A percentile compares a stretch with the other conserved stretches of the same genome.
Evolutionary conservation across 2,329 filamentous ascomycete species (phyloP).

Genomic region (Venturiaceae sp.): DNA sequence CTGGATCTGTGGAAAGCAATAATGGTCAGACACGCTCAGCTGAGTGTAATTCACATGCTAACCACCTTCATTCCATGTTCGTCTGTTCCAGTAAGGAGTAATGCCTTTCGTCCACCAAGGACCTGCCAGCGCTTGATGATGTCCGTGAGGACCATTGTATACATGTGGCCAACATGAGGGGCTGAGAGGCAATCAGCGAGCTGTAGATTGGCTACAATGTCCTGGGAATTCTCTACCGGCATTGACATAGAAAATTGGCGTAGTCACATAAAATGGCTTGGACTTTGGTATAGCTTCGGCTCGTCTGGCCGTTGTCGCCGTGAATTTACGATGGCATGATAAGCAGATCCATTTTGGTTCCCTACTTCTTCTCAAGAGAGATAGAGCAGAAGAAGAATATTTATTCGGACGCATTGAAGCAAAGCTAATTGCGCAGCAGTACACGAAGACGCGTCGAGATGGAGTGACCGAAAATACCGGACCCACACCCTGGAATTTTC

Average conservation of each 20-base stretch:
- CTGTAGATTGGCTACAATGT: background rate
- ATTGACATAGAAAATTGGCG: conserved; percentile 99
- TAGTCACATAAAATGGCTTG: conserved; percentile 95
- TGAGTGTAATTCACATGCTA: background rate
- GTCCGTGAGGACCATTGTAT: conserved; percentile 84
- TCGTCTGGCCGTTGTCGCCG: background rate
- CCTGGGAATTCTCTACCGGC: conserved; percentile 48
- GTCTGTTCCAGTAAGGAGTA: conserved; percentile 85
- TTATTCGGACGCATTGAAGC: background rate
- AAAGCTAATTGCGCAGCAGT: background rate
- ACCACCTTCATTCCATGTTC: conserved; percentile 92
- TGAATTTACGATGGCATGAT: background rate
- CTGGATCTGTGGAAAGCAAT: conserved; percentile 37
- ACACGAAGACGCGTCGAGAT: background rate
- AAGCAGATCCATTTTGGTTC: background rate
- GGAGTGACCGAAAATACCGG: too few relatives aligned
- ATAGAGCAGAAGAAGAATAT: background rate
- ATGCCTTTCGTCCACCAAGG: conserved; percentile 60
- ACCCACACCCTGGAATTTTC: too few relatives aligned
- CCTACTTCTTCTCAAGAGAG: background rate
- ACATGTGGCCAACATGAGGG: conserved; percentile 90
- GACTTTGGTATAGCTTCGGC: background rate
- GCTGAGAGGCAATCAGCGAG: conserved; percentile 38
- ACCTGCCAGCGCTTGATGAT: conserved; percentile 86
- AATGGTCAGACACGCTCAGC: background rate